phyloP scores from a whole-genome alignment of 768 basidiomycete genomes.

The Glaciozyma antarctica region DNA sequence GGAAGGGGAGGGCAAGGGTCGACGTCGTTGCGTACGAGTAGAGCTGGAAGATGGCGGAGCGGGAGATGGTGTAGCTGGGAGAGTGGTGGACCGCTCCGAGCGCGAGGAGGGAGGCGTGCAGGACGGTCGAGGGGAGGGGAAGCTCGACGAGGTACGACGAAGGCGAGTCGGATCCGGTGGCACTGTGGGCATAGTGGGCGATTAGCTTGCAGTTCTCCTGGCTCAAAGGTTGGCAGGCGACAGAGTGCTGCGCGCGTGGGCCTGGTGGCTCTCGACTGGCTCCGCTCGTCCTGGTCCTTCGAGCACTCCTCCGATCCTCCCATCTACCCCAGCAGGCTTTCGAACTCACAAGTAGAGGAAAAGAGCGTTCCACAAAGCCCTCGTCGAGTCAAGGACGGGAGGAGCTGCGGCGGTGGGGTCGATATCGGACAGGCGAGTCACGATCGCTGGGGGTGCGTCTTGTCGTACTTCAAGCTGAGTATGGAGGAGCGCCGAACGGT shows the following conservation, averaged over 20 bases:
- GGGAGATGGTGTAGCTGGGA: conserved; percentile 15
- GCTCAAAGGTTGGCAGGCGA: too few relatives aligned
- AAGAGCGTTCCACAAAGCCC: not conserved
- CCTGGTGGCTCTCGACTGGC: too few relatives aligned
- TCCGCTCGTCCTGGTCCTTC: too few relatives aligned
- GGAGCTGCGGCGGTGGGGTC: not conserved
- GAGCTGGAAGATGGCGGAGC: conserved; percentile 25
- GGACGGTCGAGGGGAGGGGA: conserved; percentile 16
- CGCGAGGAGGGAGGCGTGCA: conserved; percentile 12
- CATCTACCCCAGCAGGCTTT: too few relatives aligned
- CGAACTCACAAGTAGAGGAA: too few relatives aligned
- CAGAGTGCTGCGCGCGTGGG: too few relatives aligned
- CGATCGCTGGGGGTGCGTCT: not conserved
- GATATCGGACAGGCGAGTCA: not conserved
- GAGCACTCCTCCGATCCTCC: too few relatives aligned
- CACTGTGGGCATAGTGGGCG: conserved; percentile 22
- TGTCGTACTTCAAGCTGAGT: not conserved
- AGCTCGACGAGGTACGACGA: conserved; percentile 18
- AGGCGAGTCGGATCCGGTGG: conserved; percentile 6
- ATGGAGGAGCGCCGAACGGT: not conserved
- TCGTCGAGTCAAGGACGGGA: not conserved
- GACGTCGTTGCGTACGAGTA: conserved; percentile 16
- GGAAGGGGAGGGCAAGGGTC: conserved; percentile 7
- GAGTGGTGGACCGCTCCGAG: conserved; percentile 15
- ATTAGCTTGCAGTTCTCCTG: conserved; percentile 21